These are phyloP conservation scores for Lepidopterella palustris DNA, from an alignment of 495 filamentous ascomycete species.

Conservation along the genomic window DNA sequence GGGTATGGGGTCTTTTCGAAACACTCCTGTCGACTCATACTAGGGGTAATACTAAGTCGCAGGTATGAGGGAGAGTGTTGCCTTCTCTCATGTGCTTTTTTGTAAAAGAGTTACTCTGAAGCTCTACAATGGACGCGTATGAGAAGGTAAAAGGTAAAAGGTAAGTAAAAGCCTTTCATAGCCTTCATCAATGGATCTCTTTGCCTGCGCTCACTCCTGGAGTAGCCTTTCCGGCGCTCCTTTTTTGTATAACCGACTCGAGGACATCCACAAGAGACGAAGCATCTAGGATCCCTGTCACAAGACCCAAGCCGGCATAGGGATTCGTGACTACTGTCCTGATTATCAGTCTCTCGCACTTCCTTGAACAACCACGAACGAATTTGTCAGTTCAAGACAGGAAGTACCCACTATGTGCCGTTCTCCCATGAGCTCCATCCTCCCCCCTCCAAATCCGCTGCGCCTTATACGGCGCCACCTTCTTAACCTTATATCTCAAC, in stretches of 20 bases:
- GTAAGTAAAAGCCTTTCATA: no score
- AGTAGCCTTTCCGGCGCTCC: no score
- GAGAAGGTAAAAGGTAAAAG: no score
- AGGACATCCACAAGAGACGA: conserved; percentile 10
- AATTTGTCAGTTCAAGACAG: neutral
- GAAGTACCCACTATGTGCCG: conserved; percentile 14
- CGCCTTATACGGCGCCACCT: conserved; percentile 17
- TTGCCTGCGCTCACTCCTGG: no score
- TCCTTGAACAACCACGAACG: neutral
- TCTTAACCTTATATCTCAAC: conserved; percentile 9
- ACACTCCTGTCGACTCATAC: no score
- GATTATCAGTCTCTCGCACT: neutral
- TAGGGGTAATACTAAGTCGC: no score
- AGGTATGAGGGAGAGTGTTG: no score
- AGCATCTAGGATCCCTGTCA: conserved; percentile 18
- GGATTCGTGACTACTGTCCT: conserved; percentile 13
- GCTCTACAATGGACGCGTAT: no score
- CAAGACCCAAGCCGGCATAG: conserved; percentile 23
- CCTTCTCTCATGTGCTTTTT: no score
- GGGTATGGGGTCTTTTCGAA: no score
- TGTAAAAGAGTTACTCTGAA: no score
- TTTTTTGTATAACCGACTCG: conserved; percentile 15
- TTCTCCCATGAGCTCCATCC: conserved; percentile 13
- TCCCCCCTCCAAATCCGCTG: conserved; percentile 18
- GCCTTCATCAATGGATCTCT: no score